Percentiles rank a stretch among this genome's conserved stretches.
phyloP scores from a whole-genome alignment of 1,139 yeast species.

The Taphrina sp. region DNA sequence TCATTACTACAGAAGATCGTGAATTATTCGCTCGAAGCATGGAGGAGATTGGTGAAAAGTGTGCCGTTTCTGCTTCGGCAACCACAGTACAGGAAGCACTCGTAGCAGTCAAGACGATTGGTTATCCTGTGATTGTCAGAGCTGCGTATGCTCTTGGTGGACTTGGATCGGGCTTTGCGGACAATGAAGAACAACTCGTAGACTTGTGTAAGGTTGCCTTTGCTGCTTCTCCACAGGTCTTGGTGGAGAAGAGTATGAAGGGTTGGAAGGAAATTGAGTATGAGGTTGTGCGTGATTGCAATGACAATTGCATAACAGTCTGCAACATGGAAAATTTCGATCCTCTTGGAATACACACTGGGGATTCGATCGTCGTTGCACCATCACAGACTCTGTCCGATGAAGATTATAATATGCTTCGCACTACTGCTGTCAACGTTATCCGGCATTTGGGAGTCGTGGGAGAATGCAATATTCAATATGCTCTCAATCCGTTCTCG shows the following conservation, averaged over 20 bases:
- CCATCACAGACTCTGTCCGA: conserved; percentile 97
- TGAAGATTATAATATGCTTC: conserved; percentile 95
- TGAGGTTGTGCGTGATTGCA: conserved; percentile 97
- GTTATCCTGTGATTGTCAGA: conserved; percentile 94
- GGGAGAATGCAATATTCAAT: conserved; percentile 98
- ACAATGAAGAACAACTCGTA: conserved; percentile 76
- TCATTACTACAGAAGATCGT: conserved; percentile 96
- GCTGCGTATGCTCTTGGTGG: conserved; percentile 99
- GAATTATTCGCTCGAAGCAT: conserved; percentile 91
- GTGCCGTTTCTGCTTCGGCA: conserved; percentile 91
- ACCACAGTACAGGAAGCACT: conserved; percentile 75
- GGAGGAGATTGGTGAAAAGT: conserved; percentile 91
- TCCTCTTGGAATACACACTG: conserved; percentile 98
- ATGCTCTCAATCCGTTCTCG: conserved; percentile 90
- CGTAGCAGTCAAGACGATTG: conserved; percentile 77
- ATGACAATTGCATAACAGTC: conserved; percentile 96
- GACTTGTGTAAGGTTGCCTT: conserved; percentile 87
- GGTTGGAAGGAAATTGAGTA: conserved; percentile 99
- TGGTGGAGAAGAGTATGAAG: conserved; percentile 94
- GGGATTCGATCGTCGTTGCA: conserved; percentile 98
- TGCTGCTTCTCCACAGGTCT: conserved; percentile 92
- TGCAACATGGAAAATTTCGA: conserved; percentile 99
- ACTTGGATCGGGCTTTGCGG: conserved; percentile 97
- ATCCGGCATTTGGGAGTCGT: conserved; percentile 98
- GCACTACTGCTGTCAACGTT: conserved; percentile 96